Conservation (phyloP, 2,329 filamentous ascomycete species). For the Colletotrichum somersetense region DNA sequence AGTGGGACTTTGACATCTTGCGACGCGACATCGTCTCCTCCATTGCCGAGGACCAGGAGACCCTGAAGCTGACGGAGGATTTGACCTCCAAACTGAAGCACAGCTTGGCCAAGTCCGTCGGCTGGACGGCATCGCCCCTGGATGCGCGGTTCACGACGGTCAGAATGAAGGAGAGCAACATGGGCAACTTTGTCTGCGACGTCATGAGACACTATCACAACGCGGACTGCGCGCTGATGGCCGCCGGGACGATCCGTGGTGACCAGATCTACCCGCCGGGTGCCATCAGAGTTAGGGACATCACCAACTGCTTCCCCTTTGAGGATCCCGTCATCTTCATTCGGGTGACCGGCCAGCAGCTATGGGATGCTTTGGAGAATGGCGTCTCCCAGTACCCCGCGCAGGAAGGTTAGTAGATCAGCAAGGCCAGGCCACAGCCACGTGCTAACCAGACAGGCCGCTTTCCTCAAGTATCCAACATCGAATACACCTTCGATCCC, state of each 20-base stretch:
- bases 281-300: constrained; percentile 80
- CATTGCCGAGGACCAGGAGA: constrained; percentile 73
- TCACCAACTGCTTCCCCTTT: constrained; percentile 92
- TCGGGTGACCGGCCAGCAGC: constrained; percentile 76
- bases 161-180: constrained; percentile 80
- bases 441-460: constrained; percentile 56
- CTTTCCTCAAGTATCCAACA: constrained; percentile 90
- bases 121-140: constrained; percentile 84
- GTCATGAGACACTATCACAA: constrained; percentile 87
- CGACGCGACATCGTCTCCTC: constrained; percentile 79
- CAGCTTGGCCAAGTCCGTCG: constrained; percentile 84
- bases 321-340: constrained; percentile 90
- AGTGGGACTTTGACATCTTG: constrained; percentile 84
- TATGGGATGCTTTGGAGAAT: constrained; percentile 87
- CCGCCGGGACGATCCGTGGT: constrained; percentile 85
- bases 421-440: background rate
- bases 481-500: constrained; percentile 80
- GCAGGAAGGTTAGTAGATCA: constrained; percentile 70
- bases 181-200: constrained; percentile 93
- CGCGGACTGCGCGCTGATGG: constrained; percentile 87
- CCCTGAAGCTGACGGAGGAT: constrained; percentile 72
- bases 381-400: constrained; percentile 84
- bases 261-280: constrained; percentile 91
- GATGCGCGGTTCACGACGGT: constrained; percentile 91
- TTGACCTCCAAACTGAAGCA: constrained; percentile 80